These are phyloP conservation scores for Aureobasidium namibiae DNA, from an alignment of 2,329 filamentous ascomycete species.

Conservation along the genomic window DNA sequence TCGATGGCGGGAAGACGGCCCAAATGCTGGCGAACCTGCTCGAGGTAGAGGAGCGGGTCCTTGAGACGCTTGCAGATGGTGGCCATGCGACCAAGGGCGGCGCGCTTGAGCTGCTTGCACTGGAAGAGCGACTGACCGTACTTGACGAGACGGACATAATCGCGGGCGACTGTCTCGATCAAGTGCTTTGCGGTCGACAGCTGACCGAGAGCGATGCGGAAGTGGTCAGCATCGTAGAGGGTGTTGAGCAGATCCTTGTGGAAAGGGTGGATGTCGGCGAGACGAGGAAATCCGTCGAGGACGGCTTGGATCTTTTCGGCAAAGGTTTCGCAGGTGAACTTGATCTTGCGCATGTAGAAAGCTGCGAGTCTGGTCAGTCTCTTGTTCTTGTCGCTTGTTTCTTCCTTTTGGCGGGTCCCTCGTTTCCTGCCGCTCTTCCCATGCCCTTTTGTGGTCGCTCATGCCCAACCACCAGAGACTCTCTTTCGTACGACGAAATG, in stretches of 20 bases:
- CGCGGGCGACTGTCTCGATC: slow-evolving; percentile 90
- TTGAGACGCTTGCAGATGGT: slow-evolving; percentile 92
- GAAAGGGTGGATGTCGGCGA: slow-evolving; percentile 94
- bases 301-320: slow-evolving; percentile 86
- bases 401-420: background rate
- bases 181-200: slow-evolving; percentile 92
- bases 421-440: background rate
- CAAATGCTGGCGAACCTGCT: slow-evolving; percentile 93
- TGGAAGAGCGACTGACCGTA: slow-evolving; percentile 96
- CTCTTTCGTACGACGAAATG: background rate
- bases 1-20: slow-evolving; percentile 98
- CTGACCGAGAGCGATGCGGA: slow-evolving; percentile 92
- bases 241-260: slow-evolving; percentile 91
- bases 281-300: slow-evolving; percentile 83
- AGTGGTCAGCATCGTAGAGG: slow-evolving; percentile 96
- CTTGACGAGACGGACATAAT: slow-evolving; percentile 93
- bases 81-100: slow-evolving; percentile 94
- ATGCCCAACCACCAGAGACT: background rate
- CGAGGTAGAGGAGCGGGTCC: slow-evolving; percentile 88
- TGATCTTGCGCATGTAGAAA: slow-evolving; percentile 97
- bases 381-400: background rate
- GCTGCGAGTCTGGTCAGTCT: slow-evolving; percentile 36
- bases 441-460: background rate
- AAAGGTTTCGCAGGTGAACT: slow-evolving; percentile 96
- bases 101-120: slow-evolving; percentile 97